Percentiles rank a stretch among this genome's conserved stretches.
Evolutionary conservation across 2,329 filamentous ascomycete species (phyloP).

Genomic region (Thelonectria discophora): DNA sequence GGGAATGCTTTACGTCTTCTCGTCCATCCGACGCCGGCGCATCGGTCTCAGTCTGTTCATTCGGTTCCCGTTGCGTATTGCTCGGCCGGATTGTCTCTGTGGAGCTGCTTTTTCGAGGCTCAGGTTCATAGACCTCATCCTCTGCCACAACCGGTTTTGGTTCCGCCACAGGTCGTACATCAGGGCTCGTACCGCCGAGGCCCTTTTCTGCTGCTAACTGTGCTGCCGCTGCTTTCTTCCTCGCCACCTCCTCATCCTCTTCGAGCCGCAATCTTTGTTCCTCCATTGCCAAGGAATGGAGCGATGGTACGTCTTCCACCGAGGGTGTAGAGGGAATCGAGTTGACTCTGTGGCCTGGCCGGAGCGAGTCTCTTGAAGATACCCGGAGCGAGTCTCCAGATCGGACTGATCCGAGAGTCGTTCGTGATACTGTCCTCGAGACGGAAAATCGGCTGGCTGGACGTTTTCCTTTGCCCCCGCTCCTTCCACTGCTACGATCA

Average conservation of each 20-base stretch:
- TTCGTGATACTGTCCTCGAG: conserved; percentile 66
- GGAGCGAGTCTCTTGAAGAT: conserved; percentile 46
- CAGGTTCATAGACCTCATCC: conserved; percentile 44
- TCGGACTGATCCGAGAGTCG: conserved; percentile 60
- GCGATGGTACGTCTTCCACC: conserved; percentile 53
- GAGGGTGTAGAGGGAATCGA: conserved; percentile 48
- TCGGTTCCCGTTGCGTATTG: conserved; percentile 5
- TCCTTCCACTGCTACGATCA: conserved; percentile 69
- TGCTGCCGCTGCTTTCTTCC: conserved; percentile 61
- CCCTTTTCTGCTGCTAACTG: conserved; percentile 61
- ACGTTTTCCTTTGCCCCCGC: conserved; percentile 68
- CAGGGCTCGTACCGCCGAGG: conserved; percentile 44
- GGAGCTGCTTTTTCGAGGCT: conserved; percentile 22
- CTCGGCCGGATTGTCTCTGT: conserved; percentile 26
- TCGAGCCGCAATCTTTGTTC: conserved; percentile 61
- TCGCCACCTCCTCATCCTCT: conserved; percentile 63
- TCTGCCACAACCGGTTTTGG: conserved; percentile 44
- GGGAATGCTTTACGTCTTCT: conserved; percentile 20
- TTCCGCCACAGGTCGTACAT: conserved; percentile 24
- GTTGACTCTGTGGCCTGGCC: conserved; percentile 37
- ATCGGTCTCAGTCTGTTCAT: conserved; percentile 20
- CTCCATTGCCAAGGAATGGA: conserved; percentile 63
- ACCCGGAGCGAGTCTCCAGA: conserved; percentile 43
- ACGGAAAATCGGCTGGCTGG: conserved; percentile 48
- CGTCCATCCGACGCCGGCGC: conserved; percentile 41